Base-by-base conservation (phyloP, 768 basidiomycete genomes). In the Clathrus columnatus region DNA sequence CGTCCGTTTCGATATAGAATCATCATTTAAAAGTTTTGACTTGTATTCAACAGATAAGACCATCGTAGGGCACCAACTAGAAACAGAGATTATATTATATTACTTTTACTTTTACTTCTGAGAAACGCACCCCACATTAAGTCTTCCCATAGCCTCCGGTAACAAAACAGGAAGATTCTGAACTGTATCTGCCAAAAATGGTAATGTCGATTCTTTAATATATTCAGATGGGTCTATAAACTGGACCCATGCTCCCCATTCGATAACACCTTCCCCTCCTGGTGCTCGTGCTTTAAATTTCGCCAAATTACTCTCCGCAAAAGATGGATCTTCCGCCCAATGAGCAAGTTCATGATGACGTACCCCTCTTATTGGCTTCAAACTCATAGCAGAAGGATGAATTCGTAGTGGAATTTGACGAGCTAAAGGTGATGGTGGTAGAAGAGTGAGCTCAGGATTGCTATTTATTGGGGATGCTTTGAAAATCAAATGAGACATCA, bases 21-120 rank as follows among this genome's bases (percentile, higher is more conserved):
- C 73, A 11, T 75, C 68, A 18, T 61, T 62, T 6, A 83, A 80
- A 36, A 85, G 73, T 11, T 77, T 78, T 29, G 73, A 73, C 61
- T 83, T 84, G 72, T 83, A 86, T 59, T 85, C 82, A 21, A 86
- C 59, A 0, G 77, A 69, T 57, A 85, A 69, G 0, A 75, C 72
- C 68, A 86, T 72, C 0, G 85, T 86, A 14, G 83, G 81, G 61
- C 70, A 79, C 84, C 83, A 84, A 36, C 80, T 82, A 51, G 48
- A 56, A 14, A n/a, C 29, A 7, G n/a, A 11, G 43, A 30, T 36
- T 16, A 20, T 11, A n/a, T n/a, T 42, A 20, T 11, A 42, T 42
- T 42, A 11, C 41, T 42, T 20, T 11, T 11, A 42, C 41, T 42
- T 20, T 11, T 11, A 11, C 14, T 11, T 11, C 41, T 20, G 20